phyloP scores from a whole-genome alignment of 495 filamentous ascomycete species.

The Penicillium canariense region DNA sequence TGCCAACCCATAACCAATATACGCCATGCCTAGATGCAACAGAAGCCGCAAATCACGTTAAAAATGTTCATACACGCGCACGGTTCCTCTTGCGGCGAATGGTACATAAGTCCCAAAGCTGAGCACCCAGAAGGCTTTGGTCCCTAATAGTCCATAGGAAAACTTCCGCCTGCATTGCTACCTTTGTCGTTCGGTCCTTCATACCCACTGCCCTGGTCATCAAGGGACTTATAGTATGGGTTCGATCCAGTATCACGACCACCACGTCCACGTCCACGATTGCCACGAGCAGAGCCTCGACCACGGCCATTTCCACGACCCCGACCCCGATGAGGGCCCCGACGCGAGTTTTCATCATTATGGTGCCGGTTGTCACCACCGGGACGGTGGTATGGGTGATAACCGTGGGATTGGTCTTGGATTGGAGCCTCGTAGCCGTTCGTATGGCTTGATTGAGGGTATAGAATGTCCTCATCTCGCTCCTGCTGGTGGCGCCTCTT shows the following conservation, averaged over 20 bases:
- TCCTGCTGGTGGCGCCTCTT: slow-evolving; percentile 44
- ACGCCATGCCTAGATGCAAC: neutral
- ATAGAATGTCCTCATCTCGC: slow-evolving; percentile 32
- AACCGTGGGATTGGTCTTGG: slow-evolving; percentile 14
- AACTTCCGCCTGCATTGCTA: slow-evolving; percentile 23
- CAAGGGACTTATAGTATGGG: slow-evolving; percentile 37
- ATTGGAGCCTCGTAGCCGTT: slow-evolving; percentile 16
- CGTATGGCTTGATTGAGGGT: slow-evolving; percentile 16
- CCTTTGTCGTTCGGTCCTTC: slow-evolving; percentile 37
- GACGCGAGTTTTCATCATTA: slow-evolving; percentile 34
- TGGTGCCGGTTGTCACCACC: slow-evolving; percentile 23
- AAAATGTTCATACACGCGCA: neutral
- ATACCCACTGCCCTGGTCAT: slow-evolving; percentile 31
- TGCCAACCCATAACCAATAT: neutral
- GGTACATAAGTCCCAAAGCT: too few species aligned
- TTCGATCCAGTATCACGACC: slow-evolving; percentile 34
- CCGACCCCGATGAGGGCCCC: slow-evolving; percentile 48
- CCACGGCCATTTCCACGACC: slow-evolving; percentile 46
- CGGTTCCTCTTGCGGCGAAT: too few species aligned
- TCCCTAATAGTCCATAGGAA: slow-evolving; percentile 45
- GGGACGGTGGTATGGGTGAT: slow-evolving; percentile 22
- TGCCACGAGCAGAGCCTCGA: slow-evolving; percentile 38
- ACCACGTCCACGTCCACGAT: slow-evolving; percentile 43
- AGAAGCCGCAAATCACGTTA: neutral
- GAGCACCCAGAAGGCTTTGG: neutral